A percentile compares a stretch with the other conserved stretches of the same genome.
These are phyloP conservation scores for Penicillium riverlandense DNA, from an alignment of 495 filamentous ascomycete genomes.

Conservation along the genomic window DNA sequence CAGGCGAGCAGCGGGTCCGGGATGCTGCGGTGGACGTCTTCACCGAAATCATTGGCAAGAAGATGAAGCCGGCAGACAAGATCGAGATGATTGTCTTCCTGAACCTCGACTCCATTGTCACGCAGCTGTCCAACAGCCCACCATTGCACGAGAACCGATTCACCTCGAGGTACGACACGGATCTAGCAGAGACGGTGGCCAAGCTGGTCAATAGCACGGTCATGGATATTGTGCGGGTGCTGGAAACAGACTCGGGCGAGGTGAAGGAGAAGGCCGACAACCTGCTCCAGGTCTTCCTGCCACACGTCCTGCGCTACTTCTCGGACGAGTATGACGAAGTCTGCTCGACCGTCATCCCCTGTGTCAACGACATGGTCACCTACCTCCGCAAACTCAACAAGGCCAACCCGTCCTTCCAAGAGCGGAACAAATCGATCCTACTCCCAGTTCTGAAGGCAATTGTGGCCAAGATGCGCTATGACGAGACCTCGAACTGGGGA, in stretches of 20 bases:
- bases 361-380: conserved; percentile 80
- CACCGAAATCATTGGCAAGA: conserved; percentile 92
- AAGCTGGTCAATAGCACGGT: conserved; percentile 91
- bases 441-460: conserved; percentile 84
- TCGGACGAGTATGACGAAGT: conserved; percentile 97
- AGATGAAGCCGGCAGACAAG: conserved; percentile 92
- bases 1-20: conserved; percentile 63
- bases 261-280: conserved; percentile 58
- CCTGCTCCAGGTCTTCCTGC: conserved; percentile 72
- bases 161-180: conserved; percentile 82
- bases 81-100: conserved; percentile 87
- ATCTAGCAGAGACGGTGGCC: conserved; percentile 88
- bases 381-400: conserved; percentile 76
- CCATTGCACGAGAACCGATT: conserved; percentile 68
- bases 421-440: conserved; percentile 68
- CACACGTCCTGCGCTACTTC: conserved; percentile 84
- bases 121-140: conserved; percentile 72
- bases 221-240: conserved; percentile 72
- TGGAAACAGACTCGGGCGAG: conserved; percentile 54
- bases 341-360: conserved; percentile 88
- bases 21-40: conserved; percentile 88
- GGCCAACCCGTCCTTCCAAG: conserved; percentile 48
- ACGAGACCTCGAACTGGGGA: conserved; percentile 90
- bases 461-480: conserved; percentile 91
- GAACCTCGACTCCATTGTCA: conserved; percentile 73